Evolutionary conservation across 2,329 filamentous ascomycete genomes (phyloP).

Genomic region (Beauveria medogensis): DNA sequence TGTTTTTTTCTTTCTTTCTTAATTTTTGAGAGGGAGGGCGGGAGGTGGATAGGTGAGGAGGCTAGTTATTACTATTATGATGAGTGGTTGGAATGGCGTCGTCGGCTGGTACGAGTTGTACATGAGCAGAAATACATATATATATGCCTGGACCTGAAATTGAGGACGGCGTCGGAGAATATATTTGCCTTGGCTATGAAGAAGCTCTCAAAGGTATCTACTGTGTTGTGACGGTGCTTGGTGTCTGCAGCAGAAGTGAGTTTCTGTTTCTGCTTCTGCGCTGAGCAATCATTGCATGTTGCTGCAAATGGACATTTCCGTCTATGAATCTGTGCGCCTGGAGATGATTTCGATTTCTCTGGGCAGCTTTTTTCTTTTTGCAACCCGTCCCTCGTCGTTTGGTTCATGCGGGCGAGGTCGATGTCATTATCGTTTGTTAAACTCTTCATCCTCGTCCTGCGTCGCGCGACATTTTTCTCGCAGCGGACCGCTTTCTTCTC

Average conservation of each 20-base stretch:
- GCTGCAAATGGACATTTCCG: background rate
- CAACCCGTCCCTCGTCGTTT: too few relatives aligned
- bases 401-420: too few relatives aligned
- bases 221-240: background rate
- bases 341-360: background rate
- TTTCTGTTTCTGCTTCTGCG: background rate
- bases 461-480: too few relatives aligned
- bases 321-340: background rate
- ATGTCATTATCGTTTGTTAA: too few relatives aligned
- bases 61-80: background rate
- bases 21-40: background rate
- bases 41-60: background rate
- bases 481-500: background rate
- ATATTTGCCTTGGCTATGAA: slow-evolving; percentile 1
- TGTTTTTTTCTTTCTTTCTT: background rate
- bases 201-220: background rate
- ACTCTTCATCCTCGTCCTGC: too few relatives aligned
- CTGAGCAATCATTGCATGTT: background rate
- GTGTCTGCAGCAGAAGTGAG: background rate
- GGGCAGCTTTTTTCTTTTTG: background rate
- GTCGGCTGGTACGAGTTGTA: background rate
- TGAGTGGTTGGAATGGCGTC: background rate
- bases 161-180: background rate
- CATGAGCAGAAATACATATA: background rate
- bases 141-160: background rate